Percentiles rank a stretch among this genome's conserved stretches.
These are phyloP conservation scores for Naganishia antarctica DNA, from an alignment of 768 basidiomycete genomes.

Conservation along the genomic window DNA sequence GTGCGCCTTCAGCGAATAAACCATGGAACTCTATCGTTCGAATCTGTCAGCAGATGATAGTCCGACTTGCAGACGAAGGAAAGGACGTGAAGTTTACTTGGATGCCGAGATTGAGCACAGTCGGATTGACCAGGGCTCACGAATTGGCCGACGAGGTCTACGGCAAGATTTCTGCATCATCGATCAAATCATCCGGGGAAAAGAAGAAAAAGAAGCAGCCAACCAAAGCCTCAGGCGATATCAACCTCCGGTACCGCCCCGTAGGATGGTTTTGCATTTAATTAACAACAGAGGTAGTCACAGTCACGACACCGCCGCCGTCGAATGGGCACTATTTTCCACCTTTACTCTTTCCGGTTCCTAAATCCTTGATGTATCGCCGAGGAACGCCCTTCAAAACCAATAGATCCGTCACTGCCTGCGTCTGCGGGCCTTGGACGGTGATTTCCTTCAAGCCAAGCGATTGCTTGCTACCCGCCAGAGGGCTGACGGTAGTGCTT, in stretches of 20 bases:
- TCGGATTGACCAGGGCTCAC: constrained; percentile 8
- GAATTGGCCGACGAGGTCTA: constrained; percentile 15
- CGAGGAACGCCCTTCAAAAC: constrained; percentile 69
- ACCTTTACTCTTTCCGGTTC: constrained; percentile 10
- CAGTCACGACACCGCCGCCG: neutral
- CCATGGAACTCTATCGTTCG: constrained; percentile 1
- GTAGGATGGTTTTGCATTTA: neutral
- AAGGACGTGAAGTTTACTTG: constrained; percentile 19
- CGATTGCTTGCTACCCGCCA: constrained; percentile 39
- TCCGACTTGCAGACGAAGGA: constrained; percentile 6
- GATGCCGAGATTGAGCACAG: constrained; percentile 16
- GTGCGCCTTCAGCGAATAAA: neutral
- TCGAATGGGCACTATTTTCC: constrained; percentile 4
- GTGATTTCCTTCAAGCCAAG: constrained; percentile 60
- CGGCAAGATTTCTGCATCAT: neutral
- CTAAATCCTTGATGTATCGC: constrained; percentile 62
- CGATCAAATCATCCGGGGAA: neutral
- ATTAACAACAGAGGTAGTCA: neutral
- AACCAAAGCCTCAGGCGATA: neutral
- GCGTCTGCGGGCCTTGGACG: constrained; percentile 78
- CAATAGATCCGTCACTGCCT: constrained; percentile 64
- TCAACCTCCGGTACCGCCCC: neutral
- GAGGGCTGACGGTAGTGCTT: constrained; percentile 56
- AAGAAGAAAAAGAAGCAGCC: neutral
- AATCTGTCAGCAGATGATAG: constrained; percentile 10